A percentile compares a stretch with the other conserved stretches of the same genome.
phyloP scores from a whole-genome alignment of 1,284 basidiomycete genomes.

The Mrakiaceae sp. region DNA sequence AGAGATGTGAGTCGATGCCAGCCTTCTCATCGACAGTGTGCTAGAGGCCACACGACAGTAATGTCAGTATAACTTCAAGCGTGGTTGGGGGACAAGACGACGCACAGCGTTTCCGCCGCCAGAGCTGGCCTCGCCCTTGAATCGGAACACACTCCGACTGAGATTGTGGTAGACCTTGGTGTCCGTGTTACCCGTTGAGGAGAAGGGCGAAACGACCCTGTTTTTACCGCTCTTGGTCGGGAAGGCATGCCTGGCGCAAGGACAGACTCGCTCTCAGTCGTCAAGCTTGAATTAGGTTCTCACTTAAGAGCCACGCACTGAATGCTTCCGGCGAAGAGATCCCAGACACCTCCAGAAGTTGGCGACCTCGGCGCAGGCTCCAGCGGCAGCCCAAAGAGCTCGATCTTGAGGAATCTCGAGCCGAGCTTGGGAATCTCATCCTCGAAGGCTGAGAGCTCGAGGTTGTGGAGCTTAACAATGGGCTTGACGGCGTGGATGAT shows the following conservation, averaged over 20 bases:
- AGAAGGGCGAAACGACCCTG: conserved; percentile 29
- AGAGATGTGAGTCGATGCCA: conserved; percentile 25
- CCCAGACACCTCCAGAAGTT: conserved; percentile 29
- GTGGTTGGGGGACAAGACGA: background rate
- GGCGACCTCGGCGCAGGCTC: conserved; percentile 34
- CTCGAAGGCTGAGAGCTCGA: conserved; percentile 25
- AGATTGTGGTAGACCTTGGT: conserved; percentile 25
- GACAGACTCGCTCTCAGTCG: background rate
- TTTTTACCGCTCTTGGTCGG: conserved; percentile 26
- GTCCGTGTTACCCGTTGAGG: conserved; percentile 16
- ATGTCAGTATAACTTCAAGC: background rate
- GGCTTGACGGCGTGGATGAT: conserved; percentile 22
- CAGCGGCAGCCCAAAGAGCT: conserved; percentile 29
- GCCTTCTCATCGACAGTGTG: conserved; percentile 34
- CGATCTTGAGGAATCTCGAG: conserved; percentile 24
- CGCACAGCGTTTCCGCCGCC: conserved; percentile 5
- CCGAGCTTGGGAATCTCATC: conserved; percentile 15
- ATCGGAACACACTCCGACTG: conserved; percentile 31
- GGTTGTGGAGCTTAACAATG: conserved; percentile 26
- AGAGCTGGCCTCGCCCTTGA: conserved; percentile 23
- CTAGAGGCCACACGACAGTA: conserved; percentile 10
- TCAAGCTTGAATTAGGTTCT: background rate
- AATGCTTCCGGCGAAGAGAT: conserved; percentile 33
- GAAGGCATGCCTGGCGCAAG: conserved; percentile 15
- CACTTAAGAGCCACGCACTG: conserved; percentile 20